Evolutionary conservation across 2,329 filamentous ascomycete genomes (phyloP), one percentile per base, ranked within the genome.

Genomic region (Arachnopeziza araneosa): DNA sequence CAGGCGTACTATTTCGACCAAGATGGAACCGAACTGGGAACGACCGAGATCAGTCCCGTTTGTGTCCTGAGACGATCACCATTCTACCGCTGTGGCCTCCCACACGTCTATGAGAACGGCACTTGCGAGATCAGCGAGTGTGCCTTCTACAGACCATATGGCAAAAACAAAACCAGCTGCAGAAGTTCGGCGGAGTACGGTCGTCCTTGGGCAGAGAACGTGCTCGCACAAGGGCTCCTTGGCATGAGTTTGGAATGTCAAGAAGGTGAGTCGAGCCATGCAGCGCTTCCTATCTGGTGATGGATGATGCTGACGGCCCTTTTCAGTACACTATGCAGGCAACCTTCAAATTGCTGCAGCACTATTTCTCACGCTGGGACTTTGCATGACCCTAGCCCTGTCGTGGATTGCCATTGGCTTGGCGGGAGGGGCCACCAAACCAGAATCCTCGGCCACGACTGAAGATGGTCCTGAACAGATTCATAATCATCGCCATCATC

Each of bases 341-440:
- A 59, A 59, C 21, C 52, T 59, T 9, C 57, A 59, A 54, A 59
- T 59, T 23, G 57, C 57, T 17, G 36, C 57, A 9, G 50, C 52
- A 1, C 32, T 59, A 4, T 59, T 59, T 32, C 49, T 59, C 21
- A 49, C 52, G 17, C 30, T 59, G 9, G 23, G 24, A 3, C 57
- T 59, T 9, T 50, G 54, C 17, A 52, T 59, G 5, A 32, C 54
- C 8, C 23, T 59, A 22, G 51, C 52, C 24, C 23, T 59, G 8
- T 51, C 57, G n/a, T 8, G 24, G 0, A 24, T 24, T 2, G 55
- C 54, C 32, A 48, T 59, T 14, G 17, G 50, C 23, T 50, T 32
- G 30, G 30, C 30, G 14, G 30, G 7, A 32, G 7, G 30, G 30
- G 7, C 49, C 6, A 8, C 22, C 49, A n/a, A 21, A n/a, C 49